These are phyloP conservation scores for Schizosaccharomyces japonicus DNA, from an alignment of 805 yeast genomes.

Conservation along the genomic window DNA sequence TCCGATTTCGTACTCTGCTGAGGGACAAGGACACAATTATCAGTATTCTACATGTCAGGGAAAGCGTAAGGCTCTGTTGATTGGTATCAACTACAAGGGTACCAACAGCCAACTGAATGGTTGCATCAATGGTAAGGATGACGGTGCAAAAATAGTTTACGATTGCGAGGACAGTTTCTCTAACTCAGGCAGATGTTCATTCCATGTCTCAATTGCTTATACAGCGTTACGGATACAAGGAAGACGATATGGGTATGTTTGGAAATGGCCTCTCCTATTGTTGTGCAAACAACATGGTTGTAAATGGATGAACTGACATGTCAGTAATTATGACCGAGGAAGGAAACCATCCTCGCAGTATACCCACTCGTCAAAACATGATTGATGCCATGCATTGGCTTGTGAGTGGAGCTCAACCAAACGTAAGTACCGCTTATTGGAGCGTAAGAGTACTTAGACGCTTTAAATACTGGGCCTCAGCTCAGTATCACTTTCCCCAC, in stretches of 20 bases:
- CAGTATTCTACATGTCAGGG: conserved; percentile 54
- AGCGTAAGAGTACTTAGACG: no score
- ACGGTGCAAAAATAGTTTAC: no score
- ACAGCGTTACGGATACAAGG: conserved; percentile 10
- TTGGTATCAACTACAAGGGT: conserved; percentile 62
- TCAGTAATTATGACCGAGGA: conserved; percentile 21
- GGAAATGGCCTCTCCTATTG: conserved; percentile 20
- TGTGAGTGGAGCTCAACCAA: conserved; percentile 44
- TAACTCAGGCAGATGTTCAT: conserved; percentile 11
- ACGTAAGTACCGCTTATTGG: conserved; percentile 17
- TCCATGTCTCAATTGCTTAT: conserved; percentile 21
- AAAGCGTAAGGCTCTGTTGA: conserved; percentile 43
- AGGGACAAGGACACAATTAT: conserved; percentile 17
- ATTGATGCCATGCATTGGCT: conserved; percentile 65
- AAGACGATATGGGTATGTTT: conserved; percentile 10
- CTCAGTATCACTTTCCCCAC: background rate
- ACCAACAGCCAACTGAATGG: conserved; percentile 39
- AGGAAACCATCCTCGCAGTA: conserved; percentile 17
- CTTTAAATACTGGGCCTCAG: no score
- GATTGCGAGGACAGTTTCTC: conserved; percentile 6
- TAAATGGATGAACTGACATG: conserved; percentile 16
- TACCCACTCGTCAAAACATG: conserved; percentile 51
- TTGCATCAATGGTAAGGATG: conserved; percentile 54
- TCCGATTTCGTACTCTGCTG: conserved; percentile 14
- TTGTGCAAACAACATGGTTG: conserved; percentile 24